Base-by-base conservation (phyloP, 257 asterid species). In the Catharanthus roseus region DNA sequence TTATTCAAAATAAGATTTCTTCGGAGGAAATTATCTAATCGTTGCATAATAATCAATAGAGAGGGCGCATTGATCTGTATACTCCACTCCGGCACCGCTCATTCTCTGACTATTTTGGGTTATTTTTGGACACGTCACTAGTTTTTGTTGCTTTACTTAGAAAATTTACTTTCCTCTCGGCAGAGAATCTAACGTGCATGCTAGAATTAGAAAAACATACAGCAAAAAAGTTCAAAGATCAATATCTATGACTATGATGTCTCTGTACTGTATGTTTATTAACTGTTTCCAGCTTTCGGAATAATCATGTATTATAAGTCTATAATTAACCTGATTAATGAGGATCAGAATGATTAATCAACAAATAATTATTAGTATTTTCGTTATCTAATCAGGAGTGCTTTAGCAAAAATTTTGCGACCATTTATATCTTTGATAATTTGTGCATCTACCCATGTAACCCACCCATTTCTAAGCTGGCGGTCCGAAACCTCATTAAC, bases 401-500 rank as follows among this genome's bases (percentile, higher is more conserved):
- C 26, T 44, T 38, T 19, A 57, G 47, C 78, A 10, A 19, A 38
- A 47, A 53, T 10, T 16, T 34, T 2, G 4, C 0, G 33, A 21
- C 19, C 51, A 15, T 29, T 53, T 11, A 51, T 28, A 49, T 63
- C 45, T 45, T 38, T 19, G 33, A 11, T 63, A 29, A 42, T 36
- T 26, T 33, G 44, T 49, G 65, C 50, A 38, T 61, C 24, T n/a
- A 26, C 4, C n/a, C 33, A 71, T 38, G 38, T 42, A 29, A 57
- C 42, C 15, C 31, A 29, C 26, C 47, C 47, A 28, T 18, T 1
- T 13, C 34, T 23, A 47, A 44, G 47, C 50, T 45, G 55, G 78
- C 54, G 8, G 55, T 67, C 42, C n/a, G 57, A 15, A 61, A 21
- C 58, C 36, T 28, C 53, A 53, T 53, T 70, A 63, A 56, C 55